A percentile compares a stretch with the other conserved stretches of the same genome.
Evolutionary conservation across 768 basidiomycete genomes (phyloP).

Genomic region (Pulveroboletus sp.): DNA sequence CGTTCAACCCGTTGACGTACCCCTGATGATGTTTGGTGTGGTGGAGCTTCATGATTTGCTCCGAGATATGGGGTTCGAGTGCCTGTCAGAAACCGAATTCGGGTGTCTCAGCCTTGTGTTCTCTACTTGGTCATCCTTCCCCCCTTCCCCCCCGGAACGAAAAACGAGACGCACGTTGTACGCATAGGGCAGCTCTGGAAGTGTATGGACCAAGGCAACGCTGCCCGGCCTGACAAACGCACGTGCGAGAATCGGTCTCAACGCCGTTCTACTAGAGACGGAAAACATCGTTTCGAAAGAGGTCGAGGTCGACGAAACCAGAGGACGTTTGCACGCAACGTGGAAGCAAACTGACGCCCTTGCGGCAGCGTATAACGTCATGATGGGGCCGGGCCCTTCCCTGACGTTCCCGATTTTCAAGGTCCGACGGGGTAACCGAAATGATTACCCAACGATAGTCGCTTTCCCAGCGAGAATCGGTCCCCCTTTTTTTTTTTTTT

Average conservation of each 20-base stretch:
- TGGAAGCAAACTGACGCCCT: neutral
- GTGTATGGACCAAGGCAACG: constrained; percentile 56
- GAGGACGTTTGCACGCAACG: no score
- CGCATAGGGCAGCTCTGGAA: constrained; percentile 74
- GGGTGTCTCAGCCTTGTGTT: neutral
- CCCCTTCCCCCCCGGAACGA: neutral
- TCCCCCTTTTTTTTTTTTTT: no score
- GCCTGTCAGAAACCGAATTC: constrained; percentile 43
- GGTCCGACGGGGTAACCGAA: neutral
- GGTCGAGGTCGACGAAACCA: neutral
- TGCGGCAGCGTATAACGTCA: constrained; percentile 11
- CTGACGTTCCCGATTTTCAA: neutral
- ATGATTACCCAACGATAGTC: constrained; percentile 6
- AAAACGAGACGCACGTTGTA: constrained; percentile 56
- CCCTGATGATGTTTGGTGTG: constrained; percentile 89
- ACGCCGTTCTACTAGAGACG: constrained; percentile 39
- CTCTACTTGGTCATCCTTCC: neutral
- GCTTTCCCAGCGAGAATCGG: no score
- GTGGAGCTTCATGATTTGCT: constrained; percentile 91
- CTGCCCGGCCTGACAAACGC: constrained; percentile 40
- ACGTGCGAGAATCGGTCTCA: constrained; percentile 45
- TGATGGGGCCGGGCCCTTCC: neutral
- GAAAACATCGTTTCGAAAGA: constrained; percentile 40
- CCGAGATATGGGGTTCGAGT: constrained; percentile 88
- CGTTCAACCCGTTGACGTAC: constrained; percentile 93